phyloP scores from a whole-genome alignment of 148 eudicot species.

The Arbutus unedo region DNA sequence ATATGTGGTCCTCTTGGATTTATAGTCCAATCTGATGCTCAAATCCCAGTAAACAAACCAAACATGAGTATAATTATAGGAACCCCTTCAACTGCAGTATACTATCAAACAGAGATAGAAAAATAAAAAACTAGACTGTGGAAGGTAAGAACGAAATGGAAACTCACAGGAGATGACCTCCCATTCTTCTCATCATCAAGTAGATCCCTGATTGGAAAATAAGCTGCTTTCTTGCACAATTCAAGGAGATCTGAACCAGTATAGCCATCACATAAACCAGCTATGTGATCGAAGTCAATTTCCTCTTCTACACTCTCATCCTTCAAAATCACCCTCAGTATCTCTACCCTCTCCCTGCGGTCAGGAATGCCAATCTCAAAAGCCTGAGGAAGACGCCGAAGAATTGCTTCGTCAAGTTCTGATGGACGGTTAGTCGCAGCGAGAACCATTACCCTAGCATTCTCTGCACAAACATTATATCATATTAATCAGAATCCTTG shows the following conservation, averaged over 20 bases:
- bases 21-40: not conserved
- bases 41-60: not conserved
- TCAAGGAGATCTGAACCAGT: constrained; percentile 91
- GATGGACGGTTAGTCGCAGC: constrained; percentile 98
- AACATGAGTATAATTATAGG: not conserved
- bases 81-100: not conserved
- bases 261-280: constrained; percentile 75
- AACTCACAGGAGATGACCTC: constrained; percentile 51
- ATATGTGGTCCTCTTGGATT: not conserved
- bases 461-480: constrained; percentile 37
- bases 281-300: constrained; percentile 63
- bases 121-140: constrained; percentile 1
- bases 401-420: constrained; percentile 96
- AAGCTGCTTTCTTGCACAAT: constrained; percentile 92
- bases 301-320: constrained; percentile 67
- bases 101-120: not conserved
- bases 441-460: constrained; percentile 96
- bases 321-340: constrained; percentile 71
- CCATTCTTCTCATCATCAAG: constrained; percentile 80
- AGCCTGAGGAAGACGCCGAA: constrained; percentile 89
- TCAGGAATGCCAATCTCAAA: constrained; percentile 93
- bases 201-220: constrained; percentile 83
- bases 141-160: not conserved
- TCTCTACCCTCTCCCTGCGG: constrained; percentile 61
- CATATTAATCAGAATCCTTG: not conserved